phyloP scores from a whole-genome alignment of 73 alveolate species.

The Paramecium octaurelia region DNA sequence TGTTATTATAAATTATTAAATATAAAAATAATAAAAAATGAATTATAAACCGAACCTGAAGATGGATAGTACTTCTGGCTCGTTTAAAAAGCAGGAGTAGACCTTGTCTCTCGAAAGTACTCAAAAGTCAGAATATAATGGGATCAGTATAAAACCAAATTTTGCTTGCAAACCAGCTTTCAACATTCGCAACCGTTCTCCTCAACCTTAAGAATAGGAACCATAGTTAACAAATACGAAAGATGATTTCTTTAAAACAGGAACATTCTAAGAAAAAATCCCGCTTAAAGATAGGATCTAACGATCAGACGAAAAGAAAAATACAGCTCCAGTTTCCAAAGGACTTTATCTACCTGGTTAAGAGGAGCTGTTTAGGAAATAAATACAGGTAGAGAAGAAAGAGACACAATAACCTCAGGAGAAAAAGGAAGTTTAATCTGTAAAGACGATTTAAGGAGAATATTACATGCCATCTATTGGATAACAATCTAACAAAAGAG shows the following conservation, averaged over 20 bases:
- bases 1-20: background rate
- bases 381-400: background rate
- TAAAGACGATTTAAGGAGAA: background rate
- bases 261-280: constrained; percentile 14
- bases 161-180: constrained; percentile 10
- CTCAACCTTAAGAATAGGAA: background rate
- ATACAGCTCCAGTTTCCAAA: background rate
- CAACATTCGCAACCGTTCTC: constrained; percentile 11
- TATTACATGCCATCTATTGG: constrained; percentile 7
- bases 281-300: constrained; percentile 37
- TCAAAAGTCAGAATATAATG: background rate
- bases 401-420: background rate
- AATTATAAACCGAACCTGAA: constrained; percentile 41
- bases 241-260: constrained; percentile 21
- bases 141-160: background rate
- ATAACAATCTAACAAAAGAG: background rate
- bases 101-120: background rate
- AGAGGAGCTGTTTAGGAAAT: background rate
- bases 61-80: constrained; percentile 51
- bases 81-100: background rate
- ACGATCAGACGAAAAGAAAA: constrained; percentile 51
- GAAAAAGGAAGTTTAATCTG: background rate
- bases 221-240: background rate
- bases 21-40: background rate
- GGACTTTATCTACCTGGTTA: background rate